phyloP scores from a whole-genome alignment of 129 eudicot species.

The Glebionis coronaria region DNA sequence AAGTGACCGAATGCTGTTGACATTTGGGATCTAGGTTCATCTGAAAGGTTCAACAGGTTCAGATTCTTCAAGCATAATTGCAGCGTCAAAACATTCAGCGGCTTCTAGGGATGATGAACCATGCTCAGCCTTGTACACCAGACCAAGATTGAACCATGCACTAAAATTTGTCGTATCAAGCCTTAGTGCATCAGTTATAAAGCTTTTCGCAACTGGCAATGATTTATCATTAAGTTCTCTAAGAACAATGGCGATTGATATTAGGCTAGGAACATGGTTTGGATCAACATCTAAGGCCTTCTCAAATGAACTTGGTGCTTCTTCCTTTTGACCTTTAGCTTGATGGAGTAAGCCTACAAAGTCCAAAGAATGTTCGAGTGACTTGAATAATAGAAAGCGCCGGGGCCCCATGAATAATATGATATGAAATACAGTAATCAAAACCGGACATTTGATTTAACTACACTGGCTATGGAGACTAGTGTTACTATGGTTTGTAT shows the following conservation, averaged over 20 bases:
- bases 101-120: conserved; percentile 68
- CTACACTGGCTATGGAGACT: too few relatives aligned
- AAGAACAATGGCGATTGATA: conserved; percentile 63
- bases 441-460: too few relatives aligned
- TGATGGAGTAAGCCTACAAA: conserved; percentile 11
- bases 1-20: conserved; percentile 7
- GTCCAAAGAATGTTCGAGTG: conserved; percentile 21
- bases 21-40: conserved; percentile 25
- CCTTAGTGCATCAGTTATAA: conserved; percentile 68
- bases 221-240: conserved; percentile 47
- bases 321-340: conserved; percentile 57
- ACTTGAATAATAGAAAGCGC: conserved; percentile 10
- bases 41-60: conserved; percentile 87
- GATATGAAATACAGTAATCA: too few relatives aligned
- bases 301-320: conserved; percentile 65
- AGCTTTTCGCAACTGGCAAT: conserved; percentile 69
- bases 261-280: conserved; percentile 85
- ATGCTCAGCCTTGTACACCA: conserved; percentile 52
- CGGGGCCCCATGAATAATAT: not conserved
- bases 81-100: conserved; percentile 89
- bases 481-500: too few relatives aligned
- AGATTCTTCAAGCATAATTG: conserved; percentile 73
- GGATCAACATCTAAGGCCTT: conserved; percentile 80
- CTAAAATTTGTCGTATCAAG: conserved; percentile 61
- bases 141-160: conserved; percentile 91